Evolutionary conservation across 805 yeast genomes (phyloP).

Genomic region (Candida fluviatilis): DNA sequence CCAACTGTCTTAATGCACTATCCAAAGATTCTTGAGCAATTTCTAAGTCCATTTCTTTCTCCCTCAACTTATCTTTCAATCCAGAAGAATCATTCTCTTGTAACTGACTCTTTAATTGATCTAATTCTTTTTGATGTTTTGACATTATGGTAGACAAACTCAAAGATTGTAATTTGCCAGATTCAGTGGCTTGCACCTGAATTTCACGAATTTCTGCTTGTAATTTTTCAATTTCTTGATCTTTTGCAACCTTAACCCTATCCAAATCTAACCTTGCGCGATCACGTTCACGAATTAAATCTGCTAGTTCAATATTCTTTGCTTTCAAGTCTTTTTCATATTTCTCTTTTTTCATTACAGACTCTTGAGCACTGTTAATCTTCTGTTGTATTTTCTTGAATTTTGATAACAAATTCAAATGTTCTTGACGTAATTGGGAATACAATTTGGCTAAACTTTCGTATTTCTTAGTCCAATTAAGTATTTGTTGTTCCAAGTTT

Average conservation of each 20-base stretch:
- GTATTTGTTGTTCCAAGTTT: conserved; percentile 68
- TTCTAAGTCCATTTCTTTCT: conserved; percentile 75
- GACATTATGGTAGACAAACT: conserved; percentile 57
- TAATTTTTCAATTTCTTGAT: conserved; percentile 59
- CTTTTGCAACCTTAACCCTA: conserved; percentile 59
- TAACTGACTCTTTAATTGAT: conserved; percentile 47
- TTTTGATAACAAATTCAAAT: conserved; percentile 69
- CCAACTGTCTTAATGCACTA: conserved; percentile 59
- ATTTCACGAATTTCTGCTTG: conserved; percentile 62
- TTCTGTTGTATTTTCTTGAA: conserved; percentile 80
- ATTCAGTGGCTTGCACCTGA: conserved; percentile 52
- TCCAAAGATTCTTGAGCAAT: conserved; percentile 78
- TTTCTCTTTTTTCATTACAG: conserved; percentile 76
- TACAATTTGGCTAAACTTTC: conserved; percentile 86
- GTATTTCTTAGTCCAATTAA: conserved; percentile 79
- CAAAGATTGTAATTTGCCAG: conserved; percentile 60
- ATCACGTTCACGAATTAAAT: conserved; percentile 83
- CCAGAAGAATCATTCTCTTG: conserved; percentile 27
- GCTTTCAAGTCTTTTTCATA: conserved; percentile 79
- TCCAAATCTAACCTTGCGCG: conserved; percentile 82
- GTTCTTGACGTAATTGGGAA: conserved; percentile 89
- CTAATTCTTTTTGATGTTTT: conserved; percentile 62
- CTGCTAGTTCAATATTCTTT: conserved; percentile 84
- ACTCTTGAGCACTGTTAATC: conserved; percentile 86
- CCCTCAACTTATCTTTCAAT: conserved; percentile 47